These are phyloP conservation scores for Pseudohyphozyma bogoriensis DNA, from an alignment of 768 basidiomycete genomes.

Conservation along the genomic window DNA sequence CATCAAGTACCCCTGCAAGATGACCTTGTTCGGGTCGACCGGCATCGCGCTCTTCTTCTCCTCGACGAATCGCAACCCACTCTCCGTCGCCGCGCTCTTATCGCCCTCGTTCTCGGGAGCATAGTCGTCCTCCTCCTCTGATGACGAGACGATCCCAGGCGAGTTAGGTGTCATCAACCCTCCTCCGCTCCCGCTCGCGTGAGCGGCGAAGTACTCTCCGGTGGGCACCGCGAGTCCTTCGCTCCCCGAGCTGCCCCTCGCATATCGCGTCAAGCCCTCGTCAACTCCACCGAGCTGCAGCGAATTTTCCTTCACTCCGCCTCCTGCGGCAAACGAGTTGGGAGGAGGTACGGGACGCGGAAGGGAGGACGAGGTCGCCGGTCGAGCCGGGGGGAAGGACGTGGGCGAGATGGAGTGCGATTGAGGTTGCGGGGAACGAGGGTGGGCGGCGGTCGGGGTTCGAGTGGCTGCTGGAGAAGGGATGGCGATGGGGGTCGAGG, in stretches of 20 bases:
- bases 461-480: constrained; percentile 6
- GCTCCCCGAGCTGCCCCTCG: neutral
- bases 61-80: constrained; percentile 27
- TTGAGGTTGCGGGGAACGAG: neutral
- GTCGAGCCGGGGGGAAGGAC: constrained; percentile 16
- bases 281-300: constrained; percentile 5
- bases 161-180: neutral
- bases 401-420: constrained; percentile 6
- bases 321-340: constrained; percentile 3
- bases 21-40: constrained; percentile 65
- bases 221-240: neutral
- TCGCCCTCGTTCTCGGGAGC: constrained; percentile 27
- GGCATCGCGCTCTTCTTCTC: no score
- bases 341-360: neutral
- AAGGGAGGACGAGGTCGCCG: neutral
- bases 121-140: constrained; percentile 29
- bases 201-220: neutral
- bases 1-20: constrained; percentile 86
- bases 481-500: neutral
- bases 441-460: neutral
- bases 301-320: neutral
- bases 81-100: neutral
- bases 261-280: no score
- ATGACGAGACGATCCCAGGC: constrained; percentile 3
- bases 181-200: neutral